Conservation (phyloP, 306 rosid genomes). For the Dryas octopetala region DNA sequence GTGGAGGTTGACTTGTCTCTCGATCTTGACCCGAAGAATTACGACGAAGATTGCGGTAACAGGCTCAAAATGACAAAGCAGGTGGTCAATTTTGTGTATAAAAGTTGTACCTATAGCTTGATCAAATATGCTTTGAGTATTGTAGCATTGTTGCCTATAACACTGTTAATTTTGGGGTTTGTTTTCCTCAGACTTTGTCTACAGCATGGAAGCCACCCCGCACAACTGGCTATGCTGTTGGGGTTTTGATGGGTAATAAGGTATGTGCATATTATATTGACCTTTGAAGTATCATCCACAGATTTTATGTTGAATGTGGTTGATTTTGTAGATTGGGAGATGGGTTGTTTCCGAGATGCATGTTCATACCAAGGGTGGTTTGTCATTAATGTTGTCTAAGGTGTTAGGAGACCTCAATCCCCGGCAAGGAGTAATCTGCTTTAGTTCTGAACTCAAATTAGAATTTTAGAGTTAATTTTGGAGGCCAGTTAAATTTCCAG, state of each 20-base stretch:
- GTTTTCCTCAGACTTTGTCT: constrained; percentile 62
- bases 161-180: constrained; percentile 11
- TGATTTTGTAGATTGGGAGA: constrained; percentile 11
- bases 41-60: constrained; percentile 45
- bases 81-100: constrained; percentile 55
- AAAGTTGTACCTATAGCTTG: not conserved
- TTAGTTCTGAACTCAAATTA: not conserved
- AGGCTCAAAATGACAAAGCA: constrained; percentile 52
- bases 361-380: not conserved
- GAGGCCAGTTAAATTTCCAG: not conserved
- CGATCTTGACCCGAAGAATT: constrained; percentile 56
- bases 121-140: not conserved
- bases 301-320: constrained; percentile 6
- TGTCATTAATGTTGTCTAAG: constrained; percentile 2
- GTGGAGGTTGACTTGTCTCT: constrained; percentile 67
- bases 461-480: not conserved
- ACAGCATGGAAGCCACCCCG: constrained; percentile 64
- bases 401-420: not conserved
- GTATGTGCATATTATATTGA: constrained; percentile 35
- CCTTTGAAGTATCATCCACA: constrained; percentile 15
- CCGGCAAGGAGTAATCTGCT: not conserved
- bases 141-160: not conserved
- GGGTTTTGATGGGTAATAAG: constrained; percentile 76
- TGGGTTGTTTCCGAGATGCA: not conserved
- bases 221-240: constrained; percentile 64